Evolutionary conservation across 257 asterid species (phyloP), one percentile per base, ranked within the genome.

Genomic region (Nicotiana attenuata): DNA sequence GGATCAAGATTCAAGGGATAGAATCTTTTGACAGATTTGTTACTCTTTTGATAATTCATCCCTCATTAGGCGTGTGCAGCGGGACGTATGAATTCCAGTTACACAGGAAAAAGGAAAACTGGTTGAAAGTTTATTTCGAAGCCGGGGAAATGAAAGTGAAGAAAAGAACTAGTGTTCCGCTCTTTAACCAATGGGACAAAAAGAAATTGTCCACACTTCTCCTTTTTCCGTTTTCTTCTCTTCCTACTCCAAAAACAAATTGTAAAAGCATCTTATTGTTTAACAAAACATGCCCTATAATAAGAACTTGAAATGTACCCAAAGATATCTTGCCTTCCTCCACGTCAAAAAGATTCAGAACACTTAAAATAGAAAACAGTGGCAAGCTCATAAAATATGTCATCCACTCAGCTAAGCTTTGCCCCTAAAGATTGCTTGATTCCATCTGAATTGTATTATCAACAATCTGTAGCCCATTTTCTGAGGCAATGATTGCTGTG

Each of bases 401-500:
- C 59, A 71, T 71, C 78, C 0, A 71, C 35, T 20, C 50, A 22
- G 2, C 78, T 24, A 47, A 47, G 0, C 79, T 73, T 73, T 50
- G 24, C 16, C 61, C 7, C 14, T 24, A 73, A 16, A 73, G 61
- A 22, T 73, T 87, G 80, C 87, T 89, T 83, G 82, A 88, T 82
- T 87, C 92, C 75, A 86, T 83, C 85, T 9, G 79, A 15, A 60
- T 11, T 76, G 80, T 71, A 83, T 89, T 92, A 76, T 88, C 93
- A 77, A 89, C 85, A 2, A 88, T 45, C 7, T 61, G 88, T 83
- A 87, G 69, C 41, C 88, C 93, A 31, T 91, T 87, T 80, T 86
- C 90, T 19, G 88, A 33, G 52, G 92, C 91, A 61, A 90, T 66
- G 77, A 92, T 94, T 19, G 90, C 92, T 9, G 90, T 88, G 87